Evolutionary conservation across 2,329 filamentous ascomycete genomes (phyloP).

Genomic region (Paecilomyces dactylethromorphus): DNA sequence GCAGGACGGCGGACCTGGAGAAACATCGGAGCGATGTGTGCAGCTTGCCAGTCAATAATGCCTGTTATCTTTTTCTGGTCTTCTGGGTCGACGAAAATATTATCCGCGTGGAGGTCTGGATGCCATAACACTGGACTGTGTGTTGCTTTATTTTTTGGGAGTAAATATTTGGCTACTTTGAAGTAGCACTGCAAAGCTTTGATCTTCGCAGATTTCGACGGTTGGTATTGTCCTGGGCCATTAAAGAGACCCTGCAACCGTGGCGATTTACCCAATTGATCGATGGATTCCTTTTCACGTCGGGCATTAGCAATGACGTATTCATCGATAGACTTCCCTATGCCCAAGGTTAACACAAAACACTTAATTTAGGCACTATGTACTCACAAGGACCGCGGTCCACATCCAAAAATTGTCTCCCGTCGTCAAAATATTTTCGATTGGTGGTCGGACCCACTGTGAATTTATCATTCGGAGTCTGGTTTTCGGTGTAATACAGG

Average conservation of each 20-base stretch:
- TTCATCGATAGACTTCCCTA: no score
- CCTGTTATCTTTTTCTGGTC: slow-evolving; percentile 18
- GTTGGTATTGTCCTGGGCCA: slow-evolving; percentile 21
- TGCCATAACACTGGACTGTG: slow-evolving; percentile 20
- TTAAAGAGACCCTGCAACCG: slow-evolving; percentile 21
- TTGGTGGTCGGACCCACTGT: slow-evolving; percentile 6
- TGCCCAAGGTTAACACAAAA: no score
- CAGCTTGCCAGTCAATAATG: slow-evolving; percentile 27
- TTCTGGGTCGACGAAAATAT: slow-evolving; percentile 25
- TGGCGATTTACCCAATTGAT: slow-evolving; percentile 9
- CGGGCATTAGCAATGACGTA: slow-evolving; percentile 11
- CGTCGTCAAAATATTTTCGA: slow-evolving; percentile 15
- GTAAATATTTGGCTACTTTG: not conserved
- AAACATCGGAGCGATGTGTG: slow-evolving; percentile 21
- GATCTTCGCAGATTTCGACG: slow-evolving; percentile 16
- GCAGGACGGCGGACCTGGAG: slow-evolving; percentile 19
- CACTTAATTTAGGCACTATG: no score
- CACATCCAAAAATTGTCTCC: slow-evolving; percentile 16
- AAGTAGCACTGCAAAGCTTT: slow-evolving; percentile 11
- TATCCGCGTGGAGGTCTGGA: slow-evolving; percentile 22
- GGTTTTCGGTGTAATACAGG: slow-evolving; percentile 18
- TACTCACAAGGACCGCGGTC: slow-evolving; percentile 3
- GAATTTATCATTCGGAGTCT: no score
- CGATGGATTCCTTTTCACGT: slow-evolving; percentile 15
- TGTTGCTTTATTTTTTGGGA: slow-evolving; percentile 15